Evolutionary conservation across 805 yeast species (phyloP).

Genomic region (Starmerella asiatica): DNA sequence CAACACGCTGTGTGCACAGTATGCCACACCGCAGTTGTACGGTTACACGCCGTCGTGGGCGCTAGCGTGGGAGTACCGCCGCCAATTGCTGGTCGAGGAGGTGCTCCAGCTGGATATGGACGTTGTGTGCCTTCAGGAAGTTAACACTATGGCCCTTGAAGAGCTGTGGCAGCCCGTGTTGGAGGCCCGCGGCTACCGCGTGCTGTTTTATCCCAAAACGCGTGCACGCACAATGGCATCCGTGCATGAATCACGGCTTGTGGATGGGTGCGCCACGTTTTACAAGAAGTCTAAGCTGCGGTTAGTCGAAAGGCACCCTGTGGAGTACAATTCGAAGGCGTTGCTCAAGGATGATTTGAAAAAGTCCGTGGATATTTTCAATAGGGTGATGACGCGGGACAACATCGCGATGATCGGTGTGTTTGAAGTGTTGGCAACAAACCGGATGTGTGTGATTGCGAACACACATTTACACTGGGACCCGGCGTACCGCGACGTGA

Average conservation of each 20-base stretch:
- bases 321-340: slow-evolving; percentile 58
- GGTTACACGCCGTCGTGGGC: slow-evolving; percentile 98
- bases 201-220: slow-evolving; percentile 73
- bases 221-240: slow-evolving; percentile 76
- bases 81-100: slow-evolving; percentile 61
- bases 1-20: slow-evolving; percentile 88
- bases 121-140: slow-evolving; percentile 86
- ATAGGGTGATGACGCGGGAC: slow-evolving; percentile 92
- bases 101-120: slow-evolving; percentile 54
- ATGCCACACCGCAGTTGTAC: slow-evolving; percentile 84
- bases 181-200: slow-evolving; percentile 62
- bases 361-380: slow-evolving; percentile 86
- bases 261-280: slow-evolving; percentile 97
- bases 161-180: slow-evolving; percentile 75
- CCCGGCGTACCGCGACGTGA: slow-evolving; percentile 90
- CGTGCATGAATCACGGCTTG: slow-evolving; percentile 67
- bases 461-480: slow-evolving; percentile 98
- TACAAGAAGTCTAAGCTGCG: slow-evolving; percentile 57
- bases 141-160: slow-evolving; percentile 72
- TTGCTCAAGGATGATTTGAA: slow-evolving; percentile 54
- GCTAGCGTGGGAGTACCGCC: slow-evolving; percentile 80
- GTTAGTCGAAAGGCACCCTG: slow-evolving; percentile 51
- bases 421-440: slow-evolving; percentile 59
- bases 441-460: slow-evolving; percentile 58
- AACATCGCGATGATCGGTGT: slow-evolving; percentile 71